These are phyloP conservation scores for Gossypium thurberi DNA, from an alignment of 345 rosid genomes.

Conservation along the genomic window DNA sequence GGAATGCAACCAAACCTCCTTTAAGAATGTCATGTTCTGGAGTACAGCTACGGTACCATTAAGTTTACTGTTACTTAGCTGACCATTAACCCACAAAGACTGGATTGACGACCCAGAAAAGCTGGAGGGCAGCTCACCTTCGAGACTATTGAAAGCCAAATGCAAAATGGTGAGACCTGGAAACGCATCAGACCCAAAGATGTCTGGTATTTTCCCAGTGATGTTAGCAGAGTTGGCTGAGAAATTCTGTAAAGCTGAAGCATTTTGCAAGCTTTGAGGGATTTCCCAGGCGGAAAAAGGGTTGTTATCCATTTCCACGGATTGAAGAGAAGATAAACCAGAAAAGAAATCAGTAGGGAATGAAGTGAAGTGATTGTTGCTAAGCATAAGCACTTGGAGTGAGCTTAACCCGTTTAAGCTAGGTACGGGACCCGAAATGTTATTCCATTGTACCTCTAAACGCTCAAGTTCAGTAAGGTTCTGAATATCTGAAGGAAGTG, in stretches of 20 bases:
- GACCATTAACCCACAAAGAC: slow-evolving; percentile 2
- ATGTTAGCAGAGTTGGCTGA: slow-evolving; percentile 3
- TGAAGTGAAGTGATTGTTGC: not conserved
- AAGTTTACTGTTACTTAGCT: not conserved
- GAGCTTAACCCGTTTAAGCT: slow-evolving; percentile 1
- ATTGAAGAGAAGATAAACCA: slow-evolving; percentile 3
- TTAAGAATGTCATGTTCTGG: slow-evolving; percentile 1
- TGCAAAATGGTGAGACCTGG: not conserved
- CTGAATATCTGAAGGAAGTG: slow-evolving; percentile 1
- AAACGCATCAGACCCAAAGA: not conserved
- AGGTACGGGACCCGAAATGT: slow-evolving; percentile 3
- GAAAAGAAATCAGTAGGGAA: not conserved
- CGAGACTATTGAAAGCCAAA: not conserved
- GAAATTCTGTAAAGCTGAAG: slow-evolving; percentile 1
- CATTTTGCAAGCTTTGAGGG: not conserved
- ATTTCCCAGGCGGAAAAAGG: slow-evolving; percentile 4
- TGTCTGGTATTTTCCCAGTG: not conserved
- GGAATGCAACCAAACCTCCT: slow-evolving; percentile 1
- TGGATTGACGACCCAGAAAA: slow-evolving; percentile 1
- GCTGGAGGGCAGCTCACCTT: slow-evolving; percentile 1
- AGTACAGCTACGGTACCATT: not conserved
- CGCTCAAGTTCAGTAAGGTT: not conserved
- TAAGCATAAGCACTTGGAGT: not conserved
- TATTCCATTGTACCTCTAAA: slow-evolving; percentile 1
- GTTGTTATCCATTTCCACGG: not conserved